Conservation (phyloP, 345 rosid genomes). For the Triadica sebifera region DNA sequence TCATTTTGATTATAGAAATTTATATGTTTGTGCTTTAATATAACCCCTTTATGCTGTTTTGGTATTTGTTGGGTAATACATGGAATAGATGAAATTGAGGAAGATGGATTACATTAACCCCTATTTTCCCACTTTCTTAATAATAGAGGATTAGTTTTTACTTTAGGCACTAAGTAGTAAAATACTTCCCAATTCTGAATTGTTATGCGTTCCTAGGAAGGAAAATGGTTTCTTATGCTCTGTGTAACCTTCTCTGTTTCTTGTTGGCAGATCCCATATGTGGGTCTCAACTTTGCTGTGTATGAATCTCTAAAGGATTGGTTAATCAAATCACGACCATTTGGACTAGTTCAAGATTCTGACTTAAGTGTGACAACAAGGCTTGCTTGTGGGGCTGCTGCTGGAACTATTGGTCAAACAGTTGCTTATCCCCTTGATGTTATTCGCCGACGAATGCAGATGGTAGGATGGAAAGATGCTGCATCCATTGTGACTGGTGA, state of each 20-base stretch:
- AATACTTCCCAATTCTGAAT: background rate
- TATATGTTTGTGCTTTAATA: background rate
- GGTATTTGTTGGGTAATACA: background rate
- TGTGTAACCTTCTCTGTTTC: background rate
- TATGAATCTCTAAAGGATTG: conserved; percentile 87
- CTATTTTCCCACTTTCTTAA: background rate
- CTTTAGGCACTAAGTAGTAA: background rate
- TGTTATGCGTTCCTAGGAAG: background rate
- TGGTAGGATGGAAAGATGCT: conserved; percentile 97
- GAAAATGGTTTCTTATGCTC: background rate
- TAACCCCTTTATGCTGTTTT: background rate
- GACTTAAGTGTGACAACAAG: conserved; percentile 83
- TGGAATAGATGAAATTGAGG: conserved; percentile 6
- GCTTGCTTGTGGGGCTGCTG: conserved; percentile 94
- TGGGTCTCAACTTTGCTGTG: conserved; percentile 86
- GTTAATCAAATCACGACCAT: conserved; percentile 63
- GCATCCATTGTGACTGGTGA: conserved; percentile 76
- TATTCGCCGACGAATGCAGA: conserved; percentile 95
- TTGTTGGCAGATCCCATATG: conserved; percentile 68
- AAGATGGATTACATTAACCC: background rate
- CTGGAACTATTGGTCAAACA: conserved; percentile 96
- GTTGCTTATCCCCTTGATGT: conserved; percentile 98
- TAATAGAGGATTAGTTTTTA: background rate
- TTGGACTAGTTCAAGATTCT: conserved; percentile 63
- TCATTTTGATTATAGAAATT: background rate